Evolutionary conservation across 1,284 basidiomycete species (phyloP).

Genomic region (Cutaneotrichosporon mucoides): DNA sequence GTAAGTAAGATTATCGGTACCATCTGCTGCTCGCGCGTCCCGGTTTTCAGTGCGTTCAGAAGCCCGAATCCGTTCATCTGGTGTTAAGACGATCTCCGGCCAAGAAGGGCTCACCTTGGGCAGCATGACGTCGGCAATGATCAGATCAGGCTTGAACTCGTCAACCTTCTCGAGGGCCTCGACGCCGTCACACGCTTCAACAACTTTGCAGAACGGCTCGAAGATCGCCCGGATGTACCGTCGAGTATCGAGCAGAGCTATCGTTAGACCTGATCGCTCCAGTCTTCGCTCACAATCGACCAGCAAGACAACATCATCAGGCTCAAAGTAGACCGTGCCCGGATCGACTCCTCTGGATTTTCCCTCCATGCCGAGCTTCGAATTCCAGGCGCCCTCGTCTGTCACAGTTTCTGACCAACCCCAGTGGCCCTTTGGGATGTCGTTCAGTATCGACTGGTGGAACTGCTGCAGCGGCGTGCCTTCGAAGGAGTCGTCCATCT

Average conservation of each 20-base stretch:
- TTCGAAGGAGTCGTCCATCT: constrained; percentile 5
- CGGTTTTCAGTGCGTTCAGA: constrained; percentile 23
- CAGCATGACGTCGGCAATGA: constrained; percentile 52
- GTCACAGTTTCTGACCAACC: neutral
- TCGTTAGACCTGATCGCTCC: neutral
- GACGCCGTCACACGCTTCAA: constrained; percentile 48
- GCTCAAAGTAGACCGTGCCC: constrained; percentile 41
- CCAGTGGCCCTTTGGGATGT: neutral
- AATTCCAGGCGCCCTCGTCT: neutral
- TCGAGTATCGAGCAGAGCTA: constrained; percentile 35
- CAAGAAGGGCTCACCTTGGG: constrained; percentile 20
- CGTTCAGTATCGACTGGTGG: neutral
- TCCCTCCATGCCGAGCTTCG: neutral
- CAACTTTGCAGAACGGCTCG: constrained; percentile 46
- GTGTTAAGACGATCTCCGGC: neutral
- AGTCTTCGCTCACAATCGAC: constrained; percentile 35
- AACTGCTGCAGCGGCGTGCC: neutral
- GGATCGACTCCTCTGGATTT: constrained; percentile 32
- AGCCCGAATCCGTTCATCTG: constrained; percentile 39
- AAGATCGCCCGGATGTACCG: constrained; percentile 44
- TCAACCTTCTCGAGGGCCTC: constrained; percentile 45
- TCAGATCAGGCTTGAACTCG: constrained; percentile 30
- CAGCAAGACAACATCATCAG: constrained; percentile 42
- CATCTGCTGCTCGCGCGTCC: constrained; percentile 19
- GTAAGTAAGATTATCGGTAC: constrained; percentile 43